Evolutionary conservation across 2,329 filamentous ascomycete species (phyloP).

Genomic region (Penicillium sp.): DNA sequence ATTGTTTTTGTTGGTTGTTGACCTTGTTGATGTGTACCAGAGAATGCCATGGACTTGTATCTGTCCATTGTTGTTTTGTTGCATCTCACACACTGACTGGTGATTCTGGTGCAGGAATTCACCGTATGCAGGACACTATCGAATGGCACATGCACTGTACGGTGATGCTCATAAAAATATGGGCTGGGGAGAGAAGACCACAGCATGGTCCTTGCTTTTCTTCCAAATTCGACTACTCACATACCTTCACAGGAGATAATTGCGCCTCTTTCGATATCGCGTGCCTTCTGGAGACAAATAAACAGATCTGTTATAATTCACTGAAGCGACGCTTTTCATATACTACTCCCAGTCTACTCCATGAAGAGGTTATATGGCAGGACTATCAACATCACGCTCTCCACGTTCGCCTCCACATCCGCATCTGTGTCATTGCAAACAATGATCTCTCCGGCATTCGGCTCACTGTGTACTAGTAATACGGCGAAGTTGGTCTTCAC

Average conservation of each 20-base stretch:
- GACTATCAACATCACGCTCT: too few species aligned
- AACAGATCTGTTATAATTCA: too few species aligned
- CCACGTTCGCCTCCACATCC: too few species aligned
- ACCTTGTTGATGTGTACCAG: neutral
- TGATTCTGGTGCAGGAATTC: neutral
- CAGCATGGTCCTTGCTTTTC: conserved; percentile 5
- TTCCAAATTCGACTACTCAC: conserved; percentile 6
- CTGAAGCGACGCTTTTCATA: too few species aligned
- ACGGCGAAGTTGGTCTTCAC: too few species aligned
- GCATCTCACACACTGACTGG: neutral
- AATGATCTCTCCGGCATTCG: too few species aligned
- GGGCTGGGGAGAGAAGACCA: neutral
- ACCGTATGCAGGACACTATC: neutral
- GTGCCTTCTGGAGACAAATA: too few species aligned
- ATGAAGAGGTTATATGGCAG: too few species aligned
- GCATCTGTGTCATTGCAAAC: too few species aligned
- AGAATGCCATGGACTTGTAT: neutral
- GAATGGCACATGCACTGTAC: neutral
- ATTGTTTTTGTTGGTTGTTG: neutral
- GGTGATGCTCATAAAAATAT: neutral
- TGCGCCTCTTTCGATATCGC: too few species aligned
- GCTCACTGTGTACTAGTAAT: too few species aligned
- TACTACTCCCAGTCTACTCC: too few species aligned
- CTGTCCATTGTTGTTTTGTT: neutral
- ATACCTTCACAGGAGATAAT: neutral